Evolutionary conservation across 2,329 filamentous ascomycete species (phyloP).

Genomic region (Torrubiella hemipterigena): DNA sequence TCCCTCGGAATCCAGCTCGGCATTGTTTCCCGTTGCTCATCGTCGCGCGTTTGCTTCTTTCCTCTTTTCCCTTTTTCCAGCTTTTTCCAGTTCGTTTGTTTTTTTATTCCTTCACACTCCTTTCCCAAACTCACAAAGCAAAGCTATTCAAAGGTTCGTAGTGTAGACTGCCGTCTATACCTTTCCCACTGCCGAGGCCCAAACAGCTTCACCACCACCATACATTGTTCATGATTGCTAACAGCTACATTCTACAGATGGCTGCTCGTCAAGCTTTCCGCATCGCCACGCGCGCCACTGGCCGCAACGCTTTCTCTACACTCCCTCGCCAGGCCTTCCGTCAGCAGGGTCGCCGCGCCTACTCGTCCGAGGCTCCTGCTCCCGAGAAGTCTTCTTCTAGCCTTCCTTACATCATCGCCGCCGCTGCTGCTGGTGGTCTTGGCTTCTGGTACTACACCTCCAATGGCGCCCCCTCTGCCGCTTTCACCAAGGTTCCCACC

Average conservation of each 20-base stretch:
- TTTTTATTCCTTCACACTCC: slow-evolving; percentile 2
- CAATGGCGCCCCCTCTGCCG: slow-evolving; percentile 33
- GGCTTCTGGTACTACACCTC: slow-evolving; percentile 55
- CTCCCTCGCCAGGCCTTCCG: slow-evolving; percentile 58
- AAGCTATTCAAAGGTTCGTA: too few species aligned
- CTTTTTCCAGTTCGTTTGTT: not conserved
- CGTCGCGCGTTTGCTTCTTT: slow-evolving; percentile 1
- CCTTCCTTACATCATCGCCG: slow-evolving; percentile 46
- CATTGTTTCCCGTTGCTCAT: slow-evolving; percentile 22
- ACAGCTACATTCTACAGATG: slow-evolving; percentile 24
- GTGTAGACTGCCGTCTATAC: too few species aligned
- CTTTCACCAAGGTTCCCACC: slow-evolving; percentile 49
- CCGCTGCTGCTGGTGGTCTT: slow-evolving; percentile 47
- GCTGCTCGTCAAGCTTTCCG: slow-evolving; percentile 40
- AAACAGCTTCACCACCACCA: not conserved
- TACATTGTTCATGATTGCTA: slow-evolving; percentile 1
- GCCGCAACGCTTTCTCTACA: slow-evolving; percentile 45
- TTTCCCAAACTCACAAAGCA: not conserved
- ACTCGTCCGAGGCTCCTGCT: slow-evolving; percentile 57
- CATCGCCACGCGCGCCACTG: slow-evolving; percentile 44
- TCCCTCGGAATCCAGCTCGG: too few species aligned
- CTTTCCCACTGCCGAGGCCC: too few species aligned
- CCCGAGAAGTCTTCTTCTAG: slow-evolving; percentile 28
- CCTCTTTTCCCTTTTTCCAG: slow-evolving; percentile 4
- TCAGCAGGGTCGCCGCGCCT: slow-evolving; percentile 64